Base-by-base conservation (phyloP, 345 rosid species). In the Camelina hispida region DNA sequence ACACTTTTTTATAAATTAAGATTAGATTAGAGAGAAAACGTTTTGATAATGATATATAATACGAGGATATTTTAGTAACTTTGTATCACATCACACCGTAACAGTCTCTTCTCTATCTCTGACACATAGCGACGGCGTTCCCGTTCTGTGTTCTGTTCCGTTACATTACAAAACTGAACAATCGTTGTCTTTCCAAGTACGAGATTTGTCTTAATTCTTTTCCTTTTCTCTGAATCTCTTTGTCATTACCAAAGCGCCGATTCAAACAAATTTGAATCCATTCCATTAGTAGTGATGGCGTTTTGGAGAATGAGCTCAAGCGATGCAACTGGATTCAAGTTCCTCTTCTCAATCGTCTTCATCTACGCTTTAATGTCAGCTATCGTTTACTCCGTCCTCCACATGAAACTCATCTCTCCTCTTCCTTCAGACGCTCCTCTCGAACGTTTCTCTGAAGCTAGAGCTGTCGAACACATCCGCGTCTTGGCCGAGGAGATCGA, bases 361-460 rank as follows among this genome's bases (percentile, higher is more conserved):
- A 73, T 90, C 81, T 95, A 87, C 73, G 87, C 83, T 62, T 46
- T 90, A 76, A 89, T 90, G 93, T 74, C 93, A 58, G 50, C 81
- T 4, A 64, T 89, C 28, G 91, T 62, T 57, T 85, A 92, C 85
- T 86, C 76, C 54, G 69, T 84, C 15, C 47, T 92, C 42, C 84
- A 92, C 83, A 85, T 81, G 85, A 87, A 84, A 81, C 82, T 86
- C 60, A 69, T 95, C 30, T 56, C 78, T 66, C 97, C 97, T 14
- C 93, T 95, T 30, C 89, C 73, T 12, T n/a, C 69, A 30, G 87
- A 90, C 81, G 97, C 97, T 3, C 93, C 99, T 38, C 85, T 82
- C n/a, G 90, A 92, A 80, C 96, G 92, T 2, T 95, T 95, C 84
- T 90, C 99, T 56, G 97, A 88, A 80, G 97, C 91, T 35, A 82